phyloP scores from a whole-genome alignment of 768 basidiomycete species.

The Atractiella rhizophila region DNA sequence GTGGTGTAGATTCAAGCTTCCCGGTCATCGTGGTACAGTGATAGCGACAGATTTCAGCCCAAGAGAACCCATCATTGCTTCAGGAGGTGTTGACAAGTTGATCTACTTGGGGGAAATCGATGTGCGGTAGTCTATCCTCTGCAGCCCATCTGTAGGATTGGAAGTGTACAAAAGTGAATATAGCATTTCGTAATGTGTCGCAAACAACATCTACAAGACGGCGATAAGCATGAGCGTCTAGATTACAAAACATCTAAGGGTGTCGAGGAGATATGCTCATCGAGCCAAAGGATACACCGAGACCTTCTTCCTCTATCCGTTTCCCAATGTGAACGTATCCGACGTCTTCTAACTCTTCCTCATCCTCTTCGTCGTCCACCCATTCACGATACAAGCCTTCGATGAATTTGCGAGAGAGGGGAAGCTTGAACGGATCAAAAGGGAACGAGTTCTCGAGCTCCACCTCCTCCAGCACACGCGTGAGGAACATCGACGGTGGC shows the following conservation, averaged over 20 bases:
- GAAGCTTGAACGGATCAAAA: constrained; percentile 86
- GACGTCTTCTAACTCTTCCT: constrained; percentile 12
- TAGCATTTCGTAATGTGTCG: too few species aligned
- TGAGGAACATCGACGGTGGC: constrained; percentile 1
- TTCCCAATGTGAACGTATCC: too few species aligned
- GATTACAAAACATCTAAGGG: too few species aligned
- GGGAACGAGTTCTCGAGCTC: constrained; percentile 78
- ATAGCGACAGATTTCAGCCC: constrained; percentile 91
- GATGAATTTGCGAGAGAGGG: constrained; percentile 49
- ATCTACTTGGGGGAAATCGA: constrained; percentile 17
- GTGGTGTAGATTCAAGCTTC: constrained; percentile 30
- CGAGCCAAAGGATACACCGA: too few species aligned
- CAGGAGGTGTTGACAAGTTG: constrained; percentile 8
- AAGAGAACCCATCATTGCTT: constrained; percentile 51
- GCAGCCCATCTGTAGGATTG: too few species aligned
- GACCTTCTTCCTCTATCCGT: too few species aligned
- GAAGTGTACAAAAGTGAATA: too few species aligned
- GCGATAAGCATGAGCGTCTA: too few species aligned
- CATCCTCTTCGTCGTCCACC: constrained; percentile 25
- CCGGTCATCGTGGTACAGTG: constrained; percentile 90
- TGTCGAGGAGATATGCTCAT: too few species aligned
- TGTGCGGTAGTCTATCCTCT: too few species aligned
- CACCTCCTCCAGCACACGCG: constrained; percentile 1
- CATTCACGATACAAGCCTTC: constrained; percentile 71
- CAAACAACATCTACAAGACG: too few species aligned